Conservation (phyloP, 2,329 filamentous ascomycete genomes). For the Mycosphaerella sp. region DNA sequence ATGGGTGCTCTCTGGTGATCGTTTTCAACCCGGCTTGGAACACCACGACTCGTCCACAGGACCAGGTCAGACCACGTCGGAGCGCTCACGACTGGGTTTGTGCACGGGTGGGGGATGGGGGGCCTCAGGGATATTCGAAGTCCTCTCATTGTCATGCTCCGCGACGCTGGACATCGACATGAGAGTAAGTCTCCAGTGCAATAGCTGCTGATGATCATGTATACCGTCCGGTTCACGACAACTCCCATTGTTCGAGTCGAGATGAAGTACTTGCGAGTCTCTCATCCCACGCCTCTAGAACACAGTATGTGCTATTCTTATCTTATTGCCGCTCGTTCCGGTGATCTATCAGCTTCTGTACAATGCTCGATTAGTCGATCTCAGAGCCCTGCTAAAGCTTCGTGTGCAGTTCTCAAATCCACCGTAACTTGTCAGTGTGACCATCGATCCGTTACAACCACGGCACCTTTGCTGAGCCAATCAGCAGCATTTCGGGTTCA, state of each 20-base stretch:
- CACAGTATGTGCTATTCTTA: background rate
- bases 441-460: background rate
- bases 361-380: background rate
- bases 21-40: background rate
- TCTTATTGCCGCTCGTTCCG: background rate
- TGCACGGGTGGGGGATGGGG: background rate
- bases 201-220: background rate
- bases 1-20: background rate
- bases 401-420: background rate
- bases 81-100: background rate
- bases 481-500: background rate
- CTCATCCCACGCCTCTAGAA: too few relatives aligned
- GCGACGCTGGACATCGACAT: too few relatives aligned
- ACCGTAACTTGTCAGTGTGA: background rate
- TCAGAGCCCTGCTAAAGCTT: background rate
- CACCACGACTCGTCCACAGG: background rate
- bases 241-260: too few relatives aligned
- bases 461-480: background rate
- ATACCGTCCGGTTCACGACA: too few relatives aligned
- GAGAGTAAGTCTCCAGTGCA: background rate
- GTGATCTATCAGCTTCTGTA: background rate
- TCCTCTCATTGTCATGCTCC: background rate
- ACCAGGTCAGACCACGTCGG: constrained; percentile 3
- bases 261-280: too few relatives aligned
- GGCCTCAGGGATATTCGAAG: background rate